Conservation (phyloP, 129 eudicot species). For the Lactuca sativa region DNA sequence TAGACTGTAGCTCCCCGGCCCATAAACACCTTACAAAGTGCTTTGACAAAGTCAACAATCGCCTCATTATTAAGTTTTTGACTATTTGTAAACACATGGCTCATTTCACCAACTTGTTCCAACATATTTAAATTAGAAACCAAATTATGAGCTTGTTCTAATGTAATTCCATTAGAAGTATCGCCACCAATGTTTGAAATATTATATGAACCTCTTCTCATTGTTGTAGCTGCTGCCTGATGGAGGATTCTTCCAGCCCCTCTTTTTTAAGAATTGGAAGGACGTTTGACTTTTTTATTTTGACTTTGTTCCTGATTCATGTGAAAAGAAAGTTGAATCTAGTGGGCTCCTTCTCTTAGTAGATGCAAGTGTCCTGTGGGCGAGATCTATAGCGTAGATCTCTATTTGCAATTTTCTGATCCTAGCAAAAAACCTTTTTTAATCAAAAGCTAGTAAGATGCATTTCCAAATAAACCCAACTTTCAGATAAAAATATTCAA, state of each 20-base stretch:
- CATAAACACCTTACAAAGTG: slow-evolving; percentile 95
- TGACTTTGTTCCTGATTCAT: slow-evolving; percentile 56
- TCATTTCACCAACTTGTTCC: slow-evolving; percentile 98
- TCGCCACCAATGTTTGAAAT: slow-evolving; percentile 64
- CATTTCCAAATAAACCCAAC: too few species aligned
- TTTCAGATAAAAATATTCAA: too few species aligned
- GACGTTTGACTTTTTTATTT: slow-evolving; percentile 59
- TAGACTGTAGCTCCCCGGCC: slow-evolving; percentile 84
- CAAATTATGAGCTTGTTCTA: slow-evolving; percentile 71
- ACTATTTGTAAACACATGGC: slow-evolving; percentile 74
- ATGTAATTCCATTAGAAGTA: slow-evolving; percentile 53
- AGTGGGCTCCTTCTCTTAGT: slow-evolving; percentile 89
- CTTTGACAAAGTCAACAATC: slow-evolving; percentile 90
- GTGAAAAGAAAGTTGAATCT: slow-evolving; percentile 88
- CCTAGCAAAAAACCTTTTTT: too few species aligned
- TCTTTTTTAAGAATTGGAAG: slow-evolving; percentile 81
- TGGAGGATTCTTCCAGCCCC: slow-evolving; percentile 92
- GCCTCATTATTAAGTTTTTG: slow-evolving; percentile 96
- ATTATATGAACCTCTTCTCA: slow-evolving; percentile 92
- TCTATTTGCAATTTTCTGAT: too few species aligned
- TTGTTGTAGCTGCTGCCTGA: slow-evolving; percentile 62
- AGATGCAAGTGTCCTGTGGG: slow-evolving; percentile 93
- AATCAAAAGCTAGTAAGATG: too few species aligned
- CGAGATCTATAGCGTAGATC: too few species aligned
- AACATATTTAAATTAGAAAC: slow-evolving; percentile 85